Evolutionary conservation across 2,329 filamentous ascomycete genomes (phyloP).

Genomic region (Fusarium sp.): DNA sequence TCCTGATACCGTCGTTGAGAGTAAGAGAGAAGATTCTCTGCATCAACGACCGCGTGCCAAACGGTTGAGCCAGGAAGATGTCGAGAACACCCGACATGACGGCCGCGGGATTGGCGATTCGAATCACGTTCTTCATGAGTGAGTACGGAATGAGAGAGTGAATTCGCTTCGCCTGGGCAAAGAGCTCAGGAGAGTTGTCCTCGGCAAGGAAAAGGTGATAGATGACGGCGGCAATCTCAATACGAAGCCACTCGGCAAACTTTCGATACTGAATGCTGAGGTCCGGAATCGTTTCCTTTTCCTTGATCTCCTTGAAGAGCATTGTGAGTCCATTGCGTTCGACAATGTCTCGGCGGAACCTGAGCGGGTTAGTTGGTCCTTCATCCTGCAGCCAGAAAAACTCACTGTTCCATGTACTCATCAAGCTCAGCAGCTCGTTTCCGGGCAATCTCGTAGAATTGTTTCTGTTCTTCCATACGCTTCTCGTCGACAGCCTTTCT

Average conservation of each 20-base stretch:
- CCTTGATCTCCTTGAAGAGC: conserved; percentile 91
- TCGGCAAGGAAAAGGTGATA: conserved; percentile 98
- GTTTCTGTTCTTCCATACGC: conserved; percentile 90
- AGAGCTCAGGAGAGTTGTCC: conserved; percentile 96
- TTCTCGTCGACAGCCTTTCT: conserved; percentile 88
- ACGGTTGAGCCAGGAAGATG: conserved; percentile 94
- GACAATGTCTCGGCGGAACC: conserved; percentile 75
- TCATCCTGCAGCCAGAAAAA: not conserved
- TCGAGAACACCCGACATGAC: conserved; percentile 98
- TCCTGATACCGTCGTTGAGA: conserved; percentile 88
- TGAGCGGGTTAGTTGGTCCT: conserved; percentile 45
- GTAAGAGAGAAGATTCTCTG: conserved; percentile 96
- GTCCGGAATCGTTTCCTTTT: conserved; percentile 88
- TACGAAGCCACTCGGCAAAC: conserved; percentile 97
- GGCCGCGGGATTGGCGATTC: conserved; percentile 93
- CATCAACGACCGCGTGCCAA: conserved; percentile 88
- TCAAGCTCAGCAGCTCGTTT: conserved; percentile 92
- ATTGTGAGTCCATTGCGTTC: conserved; percentile 86
- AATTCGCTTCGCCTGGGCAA: conserved; percentile 92
- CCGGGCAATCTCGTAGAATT: conserved; percentile 95
- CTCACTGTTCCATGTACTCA: conserved; percentile 95
- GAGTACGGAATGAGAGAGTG: conserved; percentile 95
- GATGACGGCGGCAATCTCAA: conserved; percentile 95
- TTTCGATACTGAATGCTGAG: conserved; percentile 96
- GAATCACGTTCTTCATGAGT: conserved; percentile 94